Percentiles rank a stretch among this genome's conserved stretches.
These are phyloP conservation scores for Cornus florida DNA, from an alignment of 148 eudicot genomes.

Conservation along the genomic window DNA sequence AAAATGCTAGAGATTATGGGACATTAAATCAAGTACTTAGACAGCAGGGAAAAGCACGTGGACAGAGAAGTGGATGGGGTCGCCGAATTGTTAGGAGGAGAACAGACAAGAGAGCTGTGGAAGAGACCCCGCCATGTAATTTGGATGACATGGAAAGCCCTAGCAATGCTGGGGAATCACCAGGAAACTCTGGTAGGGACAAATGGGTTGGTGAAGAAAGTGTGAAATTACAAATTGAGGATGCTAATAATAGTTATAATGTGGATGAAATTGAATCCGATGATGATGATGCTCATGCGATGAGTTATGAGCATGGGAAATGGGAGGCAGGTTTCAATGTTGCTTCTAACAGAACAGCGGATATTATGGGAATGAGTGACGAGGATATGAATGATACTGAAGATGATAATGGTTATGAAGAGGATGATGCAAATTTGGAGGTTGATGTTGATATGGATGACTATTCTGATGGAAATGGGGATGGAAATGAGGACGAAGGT, in stretches of 20 bases:
- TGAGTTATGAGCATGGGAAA: slow-evolving; percentile 38
- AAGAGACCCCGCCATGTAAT: slow-evolving; percentile 23
- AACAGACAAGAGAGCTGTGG: slow-evolving; percentile 35
- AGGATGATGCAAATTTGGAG: slow-evolving; percentile 33
- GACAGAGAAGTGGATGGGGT: slow-evolving; percentile 58
- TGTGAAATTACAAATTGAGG: slow-evolving; percentile 30
- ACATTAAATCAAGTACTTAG: slow-evolving; percentile 42
- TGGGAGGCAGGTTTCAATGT: slow-evolving; percentile 39
- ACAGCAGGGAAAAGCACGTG: slow-evolving; percentile 59
- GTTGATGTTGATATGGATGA: slow-evolving; percentile 34
- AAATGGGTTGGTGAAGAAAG: slow-evolving; percentile 38
- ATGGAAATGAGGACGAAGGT: slow-evolving; percentile 21
- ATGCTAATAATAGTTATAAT: slow-evolving; percentile 38
- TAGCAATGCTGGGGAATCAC: slow-evolving; percentile 24
- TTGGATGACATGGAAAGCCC: slow-evolving; percentile 15
- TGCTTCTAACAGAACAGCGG: slow-evolving; percentile 30
- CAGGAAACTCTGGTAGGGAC: slow-evolving; percentile 33
- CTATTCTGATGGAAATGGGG: slow-evolving; percentile 24
- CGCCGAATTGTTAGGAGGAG: slow-evolving; percentile 62
- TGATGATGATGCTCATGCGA: slow-evolving; percentile 41
- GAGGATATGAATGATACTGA: slow-evolving; percentile 40
- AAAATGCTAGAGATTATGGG: slow-evolving; percentile 23
- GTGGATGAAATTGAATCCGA: slow-evolving; percentile 52
- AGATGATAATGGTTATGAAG: slow-evolving; percentile 27
- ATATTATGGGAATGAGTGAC: slow-evolving; percentile 37